phyloP scores from a whole-genome alignment of 2,329 filamentous ascomycete species.

The Aspergillus ustus region DNA sequence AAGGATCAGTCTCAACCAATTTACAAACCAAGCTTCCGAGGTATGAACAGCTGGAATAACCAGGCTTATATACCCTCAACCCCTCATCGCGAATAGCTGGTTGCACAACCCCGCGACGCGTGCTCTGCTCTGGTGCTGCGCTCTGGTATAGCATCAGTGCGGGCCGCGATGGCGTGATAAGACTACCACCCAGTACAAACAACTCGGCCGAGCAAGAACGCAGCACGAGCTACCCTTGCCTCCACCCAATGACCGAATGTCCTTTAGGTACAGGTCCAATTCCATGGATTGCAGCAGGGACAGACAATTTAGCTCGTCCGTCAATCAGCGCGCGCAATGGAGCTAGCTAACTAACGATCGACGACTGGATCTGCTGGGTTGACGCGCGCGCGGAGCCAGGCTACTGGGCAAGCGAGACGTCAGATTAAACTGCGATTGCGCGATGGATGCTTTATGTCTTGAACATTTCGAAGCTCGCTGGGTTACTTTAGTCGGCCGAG shows the following conservation, averaged over 20 bases:
- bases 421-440: background rate
- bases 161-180: conserved; percentile 42
- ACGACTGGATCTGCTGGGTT: background rate
- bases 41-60: background rate
- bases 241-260: background rate
- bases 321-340: background rate
- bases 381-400: background rate
- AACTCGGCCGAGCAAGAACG: background rate
- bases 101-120: background rate
- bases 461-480: too few relatives aligned
- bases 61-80: background rate
- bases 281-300: background rate
- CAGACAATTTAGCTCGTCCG: background rate
- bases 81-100: background rate
- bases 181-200: background rate
- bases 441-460: background rate
- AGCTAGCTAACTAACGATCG: background rate
- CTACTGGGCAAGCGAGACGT: background rate
- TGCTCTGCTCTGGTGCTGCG: background rate
- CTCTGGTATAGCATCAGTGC: conserved; percentile 37
- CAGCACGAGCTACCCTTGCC: background rate
- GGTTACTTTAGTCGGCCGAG: too few relatives aligned
- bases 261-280: background rate
- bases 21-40: background rate
- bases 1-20: too few relatives aligned